Evolutionary conservation across 2,329 filamentous ascomycete genomes (phyloP), one percentile per base, ranked within the genome.

Genomic region (Emergomyces africanus): DNA sequence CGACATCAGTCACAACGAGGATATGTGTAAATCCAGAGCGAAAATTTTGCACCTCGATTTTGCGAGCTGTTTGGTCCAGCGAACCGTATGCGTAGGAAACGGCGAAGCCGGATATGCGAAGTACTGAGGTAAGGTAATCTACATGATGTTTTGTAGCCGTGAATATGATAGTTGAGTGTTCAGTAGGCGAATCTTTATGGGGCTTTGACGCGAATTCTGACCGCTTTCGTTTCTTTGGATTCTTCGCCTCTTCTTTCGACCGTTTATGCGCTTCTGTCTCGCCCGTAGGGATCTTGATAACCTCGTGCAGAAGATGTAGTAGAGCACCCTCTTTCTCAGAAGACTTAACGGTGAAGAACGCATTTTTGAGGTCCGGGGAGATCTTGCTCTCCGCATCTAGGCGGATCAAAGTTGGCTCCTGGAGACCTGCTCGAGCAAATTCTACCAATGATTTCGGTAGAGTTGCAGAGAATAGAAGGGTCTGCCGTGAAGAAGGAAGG

Each of bases 111-210:
- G 88, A 84, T 57, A 86, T 78, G 30, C 81, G 81, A n/a, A 99
- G 79, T n/a, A 99, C 75, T 49, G 83, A 82, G 44, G 88, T 84
- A 3, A 99, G 76, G 69, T 97, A 99, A 67, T 99, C 95, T 57
- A 99, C 94, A 69, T 96, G 90, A 74, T 99, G 94, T 70, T 99
- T 97, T 0, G 94, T 97, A 1, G 92, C 89, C 0, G 89, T 84
- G 68, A 99, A 99, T 3, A 99, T 79, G 65, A 99, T 96, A 0
- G 95, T 99, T 0, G 94, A 96, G 71, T 96, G 86, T 61, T 89
- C 82, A 0, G 90, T 94, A 1, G 90, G 90, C 58, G 87, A 89
- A 58, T 88, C 85, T 48, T 78, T 83, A 37, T 77, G 75, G 41
- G 80, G 79, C 2, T 79, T 74, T 12, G 76, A 69, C 61, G 81